phyloP scores from a whole-genome alignment of 345 rosid genomes.

The Camelina neglecta region DNA sequence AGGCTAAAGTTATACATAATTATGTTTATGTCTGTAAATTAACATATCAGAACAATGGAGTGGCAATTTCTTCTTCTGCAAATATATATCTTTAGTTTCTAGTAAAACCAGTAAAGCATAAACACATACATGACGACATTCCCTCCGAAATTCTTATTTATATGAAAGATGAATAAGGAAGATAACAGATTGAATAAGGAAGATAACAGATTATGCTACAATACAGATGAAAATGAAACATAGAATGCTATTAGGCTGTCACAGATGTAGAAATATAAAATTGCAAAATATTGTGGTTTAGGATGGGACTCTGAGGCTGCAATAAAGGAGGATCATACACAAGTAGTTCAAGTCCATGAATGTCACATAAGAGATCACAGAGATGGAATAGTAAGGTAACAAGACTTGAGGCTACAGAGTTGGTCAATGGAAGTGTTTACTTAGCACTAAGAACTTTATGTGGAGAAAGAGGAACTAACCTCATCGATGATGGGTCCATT shows the following conservation, averaged over 20 bases:
- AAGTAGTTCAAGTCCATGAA: background rate
- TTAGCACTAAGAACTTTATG: background rate
- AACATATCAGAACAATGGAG: too few species aligned
- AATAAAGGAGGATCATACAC: background rate
- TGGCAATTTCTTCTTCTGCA: too few species aligned
- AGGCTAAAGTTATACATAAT: too few species aligned
- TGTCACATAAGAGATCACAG: background rate
- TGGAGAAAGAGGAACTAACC: constrained; percentile 50
- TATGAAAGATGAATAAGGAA: too few species aligned
- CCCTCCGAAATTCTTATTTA: too few species aligned
- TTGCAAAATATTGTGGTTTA: background rate
- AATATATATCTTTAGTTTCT: too few species aligned
- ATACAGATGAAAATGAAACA: background rate
- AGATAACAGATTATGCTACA: too few species aligned
- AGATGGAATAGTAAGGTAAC: background rate
- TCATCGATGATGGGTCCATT: constrained; percentile 78
- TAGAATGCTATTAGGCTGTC: background rate
- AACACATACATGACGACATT: too few species aligned
- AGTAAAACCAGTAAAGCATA: too few species aligned
- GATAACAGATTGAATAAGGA: too few species aligned
- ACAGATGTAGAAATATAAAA: background rate
- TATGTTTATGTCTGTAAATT: too few species aligned
- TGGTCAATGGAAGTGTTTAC: background rate
- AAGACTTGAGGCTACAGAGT: background rate
- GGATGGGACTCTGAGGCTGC: background rate